Evolutionary conservation across 2,329 filamentous ascomycete species (phyloP).

Genomic region (Fusarium sp.): DNA sequence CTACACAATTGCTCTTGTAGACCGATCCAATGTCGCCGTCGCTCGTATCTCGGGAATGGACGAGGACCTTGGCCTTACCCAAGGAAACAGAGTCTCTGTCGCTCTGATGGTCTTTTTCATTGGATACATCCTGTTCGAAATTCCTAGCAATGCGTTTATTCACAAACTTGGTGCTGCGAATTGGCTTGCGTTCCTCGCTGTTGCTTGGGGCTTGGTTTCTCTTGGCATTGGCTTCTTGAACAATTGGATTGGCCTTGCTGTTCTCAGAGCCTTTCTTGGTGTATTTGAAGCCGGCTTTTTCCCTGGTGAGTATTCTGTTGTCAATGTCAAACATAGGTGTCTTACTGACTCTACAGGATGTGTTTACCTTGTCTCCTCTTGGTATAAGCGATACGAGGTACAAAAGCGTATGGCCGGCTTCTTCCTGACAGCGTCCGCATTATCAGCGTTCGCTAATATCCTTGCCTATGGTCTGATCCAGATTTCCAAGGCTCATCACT

Average conservation of each 20-base stretch:
- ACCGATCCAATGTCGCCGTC: conserved; percentile 31
- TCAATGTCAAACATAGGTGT: rapidly evolving
- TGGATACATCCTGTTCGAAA: conserved; percentile 29
- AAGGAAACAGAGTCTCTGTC: conserved; percentile 15
- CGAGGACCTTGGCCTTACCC: conserved; percentile 18
- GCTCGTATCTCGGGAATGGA: conserved; percentile 37
- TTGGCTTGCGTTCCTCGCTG: conserved; percentile 28
- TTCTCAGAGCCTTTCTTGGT: conserved; percentile 15
- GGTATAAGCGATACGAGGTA: conserved; percentile 32
- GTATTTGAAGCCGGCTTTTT: conserved; percentile 36
- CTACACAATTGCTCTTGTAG: conserved; percentile 34
- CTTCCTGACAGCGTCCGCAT: conserved; percentile 19
- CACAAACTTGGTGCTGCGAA: conserved; percentile 32
- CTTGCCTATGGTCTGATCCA: conserved; percentile 31
- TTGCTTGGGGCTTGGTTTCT: conserved; percentile 26
- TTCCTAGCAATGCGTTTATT: conserved; percentile 33
- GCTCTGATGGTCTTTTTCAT: conserved; percentile 38
- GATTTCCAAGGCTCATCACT: conserved; percentile 19
- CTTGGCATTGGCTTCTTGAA: conserved; percentile 28
- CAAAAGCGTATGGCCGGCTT: conserved; percentile 32
- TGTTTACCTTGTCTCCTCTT: conserved; percentile 26
- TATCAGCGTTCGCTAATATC: conserved; percentile 31
- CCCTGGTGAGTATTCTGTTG: neutral
- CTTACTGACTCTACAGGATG: neutral
- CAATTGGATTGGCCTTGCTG: conserved; percentile 23